Base-by-base conservation (phyloP, 2,329 filamentous ascomycete species). In the Trichoderma gracile region DNA sequence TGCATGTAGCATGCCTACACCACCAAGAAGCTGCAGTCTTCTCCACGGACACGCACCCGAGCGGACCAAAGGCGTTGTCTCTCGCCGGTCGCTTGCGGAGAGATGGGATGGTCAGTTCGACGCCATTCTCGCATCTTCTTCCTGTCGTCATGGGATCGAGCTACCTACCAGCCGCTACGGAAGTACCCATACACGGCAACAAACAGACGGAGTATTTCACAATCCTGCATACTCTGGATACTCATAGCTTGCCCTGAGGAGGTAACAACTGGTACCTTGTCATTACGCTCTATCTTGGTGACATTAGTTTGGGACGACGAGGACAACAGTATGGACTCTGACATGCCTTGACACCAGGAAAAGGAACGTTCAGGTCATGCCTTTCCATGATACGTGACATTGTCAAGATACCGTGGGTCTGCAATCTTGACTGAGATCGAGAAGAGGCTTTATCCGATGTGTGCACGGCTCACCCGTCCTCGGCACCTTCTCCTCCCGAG, bases 371-470 rank as follows among this genome's bases (percentile, higher is more conserved):
- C 45, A 12, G 17, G 21, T 43, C 56, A 49, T 19, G 33, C 21
- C 50, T 25, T 17, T 21, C 23, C 43, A 52, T 30, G 33, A 52
- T 17, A 5, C 21, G 15, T 27, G 8, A 21, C 40, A 52, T 60
- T 47, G 47, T 52, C 46, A 46, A 52, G 47, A 46, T 53, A 42
- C 19, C 25, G 19, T 52, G 40, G 58, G 45, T n/a, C 58, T 45
- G 58, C 17, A 14, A 33, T 33, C 9, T 45, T 19, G 30, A 21
- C 23, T 25, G 23, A 38, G 21, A 42, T 6, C 3, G 30, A 12
- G 10, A 2, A 15, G 4, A 54, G 14, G 7, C 17, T 14, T 38
- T 8, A 14, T 30, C 15, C 17, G 40, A 17, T 54, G 25, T 33
- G 38, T 9, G 12, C 23, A 19, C 25, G 42, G 23, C 4, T 47